phyloP scores from a whole-genome alignment of 1,284 basidiomycete genomes.

The Microbotryum scabiosae region DNA sequence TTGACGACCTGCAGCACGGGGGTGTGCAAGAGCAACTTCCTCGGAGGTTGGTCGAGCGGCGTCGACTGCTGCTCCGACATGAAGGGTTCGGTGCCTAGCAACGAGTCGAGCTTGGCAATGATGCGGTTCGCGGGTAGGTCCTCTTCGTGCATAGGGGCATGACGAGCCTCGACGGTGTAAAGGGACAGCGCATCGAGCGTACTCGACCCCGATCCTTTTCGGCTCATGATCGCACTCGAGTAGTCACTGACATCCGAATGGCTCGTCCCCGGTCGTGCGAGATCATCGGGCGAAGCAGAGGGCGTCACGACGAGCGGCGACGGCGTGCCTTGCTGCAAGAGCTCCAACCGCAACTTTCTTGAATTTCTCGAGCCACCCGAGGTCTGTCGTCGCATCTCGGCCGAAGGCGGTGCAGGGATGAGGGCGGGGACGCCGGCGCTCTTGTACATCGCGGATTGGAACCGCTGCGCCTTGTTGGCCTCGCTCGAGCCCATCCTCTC shows the following conservation, averaged over 20 bases:
- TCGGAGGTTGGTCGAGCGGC: conserved; percentile 66
- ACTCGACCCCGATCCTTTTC: not conserved
- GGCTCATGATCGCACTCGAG: not conserved
- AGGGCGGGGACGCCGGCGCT: not conserved
- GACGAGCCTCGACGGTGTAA: not conserved
- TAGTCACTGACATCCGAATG: not conserved
- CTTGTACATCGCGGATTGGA: not conserved
- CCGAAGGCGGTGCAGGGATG: conserved; percentile 2
- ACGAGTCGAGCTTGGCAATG: conserved; percentile 24
- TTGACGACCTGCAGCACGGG: conserved; percentile 91
- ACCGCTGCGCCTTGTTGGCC: not conserved
- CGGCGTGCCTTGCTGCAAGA: not conserved
- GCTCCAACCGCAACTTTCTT: not conserved
- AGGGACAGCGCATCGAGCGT: not conserved
- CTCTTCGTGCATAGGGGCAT: not conserved
- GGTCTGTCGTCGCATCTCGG: conserved; percentile 9
- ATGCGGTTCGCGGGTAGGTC: conserved; percentile 20
- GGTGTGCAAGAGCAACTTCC: conserved; percentile 71
- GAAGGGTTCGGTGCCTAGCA: conserved; percentile 7
- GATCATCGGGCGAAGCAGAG: not conserved
- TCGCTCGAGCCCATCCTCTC: not conserved
- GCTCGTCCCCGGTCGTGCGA: not conserved
- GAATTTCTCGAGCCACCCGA: not conserved
- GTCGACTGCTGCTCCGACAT: not conserved
- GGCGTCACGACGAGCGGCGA: not conserved